Evolutionary conservation across 345 rosid species (phyloP).

Genomic region (Brassica juncea): DNA sequence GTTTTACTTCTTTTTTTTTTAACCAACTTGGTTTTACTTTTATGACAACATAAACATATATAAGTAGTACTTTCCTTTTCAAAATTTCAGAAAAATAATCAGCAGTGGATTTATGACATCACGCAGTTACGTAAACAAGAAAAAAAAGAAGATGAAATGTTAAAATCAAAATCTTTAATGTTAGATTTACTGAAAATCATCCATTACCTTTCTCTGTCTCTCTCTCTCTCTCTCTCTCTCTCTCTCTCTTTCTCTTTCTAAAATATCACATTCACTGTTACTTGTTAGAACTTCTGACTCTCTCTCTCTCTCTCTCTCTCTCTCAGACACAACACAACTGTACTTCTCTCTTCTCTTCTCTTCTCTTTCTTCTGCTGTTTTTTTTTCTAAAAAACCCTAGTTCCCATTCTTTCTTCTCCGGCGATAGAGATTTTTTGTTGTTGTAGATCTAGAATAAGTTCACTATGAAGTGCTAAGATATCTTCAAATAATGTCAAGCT

Average conservation of each 20-base stretch:
- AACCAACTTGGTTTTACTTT: background rate
- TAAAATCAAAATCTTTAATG: slow-evolving; percentile 12
- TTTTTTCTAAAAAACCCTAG: slow-evolving; percentile 34
- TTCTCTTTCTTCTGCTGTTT: slow-evolving; percentile 8
- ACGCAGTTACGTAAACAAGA: background rate
- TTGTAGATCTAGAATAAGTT: slow-evolving; percentile 26
- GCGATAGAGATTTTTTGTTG: background rate
- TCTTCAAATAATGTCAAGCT: slow-evolving; percentile 51
- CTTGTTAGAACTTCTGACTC: slow-evolving; percentile 28
- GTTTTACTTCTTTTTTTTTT: background rate
- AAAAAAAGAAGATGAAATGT: slow-evolving; percentile 10
- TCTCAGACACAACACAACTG: slow-evolving; percentile 18
- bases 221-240: slow-evolving; percentile 2
- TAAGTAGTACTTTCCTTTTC: background rate
- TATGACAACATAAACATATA: slow-evolving; percentile 6
- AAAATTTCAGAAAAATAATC: background rate
- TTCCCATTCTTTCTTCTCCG: slow-evolving; percentile 19
- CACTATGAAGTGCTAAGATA: too few relatives aligned
- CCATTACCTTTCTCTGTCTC: background rate
- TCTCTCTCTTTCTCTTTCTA: background rate
- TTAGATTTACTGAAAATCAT: slow-evolving; percentile 13
- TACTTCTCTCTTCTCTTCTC: slow-evolving; percentile 16
- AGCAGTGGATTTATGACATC: slow-evolving; percentile 27
- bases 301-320: slow-evolving; percentile 27
- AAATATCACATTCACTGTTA: slow-evolving; percentile 36